Percentiles rank a stretch among this genome's conserved stretches.
Conservation (phyloP, 352 stramenopile genomes). For the Phytophthora podocarpi region DNA sequence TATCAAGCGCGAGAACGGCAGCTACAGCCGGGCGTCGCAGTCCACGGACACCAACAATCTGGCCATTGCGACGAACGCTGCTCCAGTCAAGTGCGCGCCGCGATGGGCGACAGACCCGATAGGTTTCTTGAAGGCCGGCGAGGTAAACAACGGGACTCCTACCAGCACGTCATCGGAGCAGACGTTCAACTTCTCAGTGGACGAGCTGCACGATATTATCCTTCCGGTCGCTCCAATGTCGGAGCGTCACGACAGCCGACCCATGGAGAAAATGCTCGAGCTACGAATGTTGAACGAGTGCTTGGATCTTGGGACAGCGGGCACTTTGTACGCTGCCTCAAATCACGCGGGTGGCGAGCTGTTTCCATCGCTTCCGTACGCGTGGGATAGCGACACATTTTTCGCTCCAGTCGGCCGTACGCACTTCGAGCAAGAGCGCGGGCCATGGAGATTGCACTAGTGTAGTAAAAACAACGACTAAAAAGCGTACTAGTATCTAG, state of each 20-base stretch:
- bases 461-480: conserved; percentile 16
- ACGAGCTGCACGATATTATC: conserved; percentile 44
- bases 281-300: conserved; percentile 43
- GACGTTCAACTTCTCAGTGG: conserved; percentile 31
- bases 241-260: conserved; percentile 25
- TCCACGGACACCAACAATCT: background rate
- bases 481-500: too few species aligned
- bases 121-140: conserved; percentile 28
- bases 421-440: conserved; percentile 31
- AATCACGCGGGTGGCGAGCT: conserved; percentile 21
- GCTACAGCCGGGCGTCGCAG: conserved; percentile 5
- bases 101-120: conserved; percentile 29
- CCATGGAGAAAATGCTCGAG: conserved; percentile 38
- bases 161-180: conserved; percentile 35
- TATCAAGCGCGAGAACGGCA: conserved; percentile 32
- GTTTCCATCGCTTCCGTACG: conserved; percentile 23
- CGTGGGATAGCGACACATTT: conserved; percentile 37
- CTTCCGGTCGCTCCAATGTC: conserved; percentile 17
- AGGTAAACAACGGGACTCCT: conserved; percentile 18
- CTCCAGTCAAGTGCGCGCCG: conserved; percentile 2
- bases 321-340: conserved; percentile 14
- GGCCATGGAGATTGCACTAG: conserved; percentile 27
- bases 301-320: conserved; percentile 27
- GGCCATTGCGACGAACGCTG: background rate
- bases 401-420: conserved; percentile 26